Conservation (phyloP, 2,329 filamentous ascomycete genomes). For the Colletotrichum costaricense region DNA sequence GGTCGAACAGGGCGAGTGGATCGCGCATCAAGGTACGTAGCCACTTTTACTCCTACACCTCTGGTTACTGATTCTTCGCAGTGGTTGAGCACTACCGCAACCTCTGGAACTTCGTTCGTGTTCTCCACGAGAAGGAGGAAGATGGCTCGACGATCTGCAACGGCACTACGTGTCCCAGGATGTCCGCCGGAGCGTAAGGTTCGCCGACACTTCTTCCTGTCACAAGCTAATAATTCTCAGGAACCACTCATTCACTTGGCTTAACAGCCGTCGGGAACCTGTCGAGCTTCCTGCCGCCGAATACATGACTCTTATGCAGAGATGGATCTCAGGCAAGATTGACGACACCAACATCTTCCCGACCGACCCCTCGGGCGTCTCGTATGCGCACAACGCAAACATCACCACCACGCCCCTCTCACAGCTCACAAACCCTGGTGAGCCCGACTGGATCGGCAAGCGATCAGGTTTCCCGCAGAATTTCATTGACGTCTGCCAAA, state of each 20-base stretch:
- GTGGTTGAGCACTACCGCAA: conserved; percentile 94
- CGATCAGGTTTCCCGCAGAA: conserved; percentile 91
- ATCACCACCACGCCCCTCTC: conserved; percentile 70
- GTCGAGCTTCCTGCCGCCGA: conserved; percentile 93
- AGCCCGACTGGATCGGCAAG: conserved; percentile 87
- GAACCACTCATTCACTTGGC: conserved; percentile 97
- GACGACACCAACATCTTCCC: conserved; percentile 92
- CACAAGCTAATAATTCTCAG: conserved; percentile 46
- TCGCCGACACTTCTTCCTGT: conserved; percentile 2
- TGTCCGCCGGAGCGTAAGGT: conserved; percentile 94
- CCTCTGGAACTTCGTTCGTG: conserved; percentile 88
- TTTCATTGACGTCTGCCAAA: conserved; percentile 90
- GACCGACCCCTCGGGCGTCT: conserved; percentile 80
- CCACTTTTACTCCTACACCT: not conserved
- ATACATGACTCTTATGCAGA: conserved; percentile 95
- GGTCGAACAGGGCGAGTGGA: conserved; percentile 94
- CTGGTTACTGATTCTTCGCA: conserved; percentile 47
- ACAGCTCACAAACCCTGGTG: conserved; percentile 69
- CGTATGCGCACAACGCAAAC: conserved; percentile 72
- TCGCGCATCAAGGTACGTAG: conserved; percentile 87
- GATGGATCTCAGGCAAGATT: conserved; percentile 97
- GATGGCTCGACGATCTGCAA: conserved; percentile 86
- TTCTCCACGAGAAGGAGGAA: conserved; percentile 87
- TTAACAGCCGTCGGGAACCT: conserved; percentile 87
- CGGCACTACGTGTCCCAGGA: conserved; percentile 83